phyloP scores from a whole-genome alignment of 2,329 filamentous ascomycete species.

The Thermomyces lanuginosus region DNA sequence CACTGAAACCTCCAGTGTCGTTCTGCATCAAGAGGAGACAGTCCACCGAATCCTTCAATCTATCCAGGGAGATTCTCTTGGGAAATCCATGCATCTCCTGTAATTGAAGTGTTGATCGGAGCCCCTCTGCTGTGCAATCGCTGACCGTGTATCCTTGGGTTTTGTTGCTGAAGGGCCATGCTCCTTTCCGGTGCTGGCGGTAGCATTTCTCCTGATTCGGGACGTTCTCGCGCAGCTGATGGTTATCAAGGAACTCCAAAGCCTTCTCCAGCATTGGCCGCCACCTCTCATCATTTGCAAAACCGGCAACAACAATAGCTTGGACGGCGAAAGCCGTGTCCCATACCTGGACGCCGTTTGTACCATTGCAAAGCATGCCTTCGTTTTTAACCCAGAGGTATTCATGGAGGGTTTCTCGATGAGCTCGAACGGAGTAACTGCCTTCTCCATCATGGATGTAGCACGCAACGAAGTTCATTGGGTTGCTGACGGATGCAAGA shows the following conservation, averaged over 20 bases:
- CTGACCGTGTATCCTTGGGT: constrained; percentile 90
- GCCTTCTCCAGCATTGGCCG: constrained; percentile 68
- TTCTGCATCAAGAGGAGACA: constrained; percentile 89
- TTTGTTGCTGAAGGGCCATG: constrained; percentile 88
- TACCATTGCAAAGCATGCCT: constrained; percentile 88
- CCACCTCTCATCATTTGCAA: constrained; percentile 63
- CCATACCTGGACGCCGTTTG: constrained; percentile 96
- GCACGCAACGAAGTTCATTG: constrained; percentile 78
- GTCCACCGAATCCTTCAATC: constrained; percentile 77
- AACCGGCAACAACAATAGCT: constrained; percentile 59
- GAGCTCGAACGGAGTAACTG: constrained; percentile 52
- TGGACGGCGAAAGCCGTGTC: constrained; percentile 86
- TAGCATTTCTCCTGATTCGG: constrained; percentile 66
- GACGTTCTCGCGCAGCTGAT: constrained; percentile 78
- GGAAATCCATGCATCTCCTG: constrained; percentile 67
- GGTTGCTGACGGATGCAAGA: constrained; percentile 74
- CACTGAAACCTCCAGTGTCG: constrained; percentile 65
- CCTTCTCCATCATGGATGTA: constrained; percentile 73
- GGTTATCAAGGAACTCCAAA: constrained; percentile 69
- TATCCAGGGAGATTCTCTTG: constrained; percentile 53
- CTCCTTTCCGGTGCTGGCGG: constrained; percentile 77
- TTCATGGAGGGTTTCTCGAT: constrained; percentile 68
- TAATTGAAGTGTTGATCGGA: constrained; percentile 72
- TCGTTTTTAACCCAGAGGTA: constrained; percentile 84
- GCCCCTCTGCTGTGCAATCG: constrained; percentile 80